Base-by-base conservation (phyloP, 2,329 filamentous ascomycete genomes). In the Lachnellula occidentalis region DNA sequence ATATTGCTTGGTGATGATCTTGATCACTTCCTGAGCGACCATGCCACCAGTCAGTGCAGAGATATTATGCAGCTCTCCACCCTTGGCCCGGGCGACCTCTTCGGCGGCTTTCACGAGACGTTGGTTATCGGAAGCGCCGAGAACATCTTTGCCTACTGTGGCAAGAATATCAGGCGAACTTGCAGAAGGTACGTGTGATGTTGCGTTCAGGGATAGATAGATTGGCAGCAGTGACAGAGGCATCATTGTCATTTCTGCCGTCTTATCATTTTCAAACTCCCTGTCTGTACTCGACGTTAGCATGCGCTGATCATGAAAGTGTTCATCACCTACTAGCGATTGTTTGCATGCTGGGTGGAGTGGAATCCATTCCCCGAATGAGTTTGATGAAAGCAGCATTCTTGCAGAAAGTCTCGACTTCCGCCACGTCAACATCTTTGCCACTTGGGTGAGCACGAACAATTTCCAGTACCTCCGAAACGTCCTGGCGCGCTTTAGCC, bases 1-100 rank as follows among this genome's bases (percentile, higher is more conserved):
- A 71, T 88, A 88, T 73, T 88, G 85, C 66, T 83, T 83, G 12
- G 85, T 88, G 64, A 88, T 81, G 55, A 92, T 82, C 70, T 99
- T 99, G 74, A 99, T 95, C 59, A 92, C 83, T 74, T 99, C 94
- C 72, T 99, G 95, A n/a, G 92, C 90, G 47, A 95, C 87, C 76
- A 99, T 87, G 3, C 94, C 95, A 31, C 94, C 95, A 1, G 86
- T 87, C 53, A 96, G 74, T 24, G 92, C 86, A 34, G 92, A 88
- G 53, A 95, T 88, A 69, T 96, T 97, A 74, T 99, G 94, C 56
- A 99, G 75, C 70, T 99, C 95, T 51, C 85, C 88, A 27, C 90
- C 89, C 47, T 83, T 85, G 36, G 90, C 88, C 56, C 95, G 83
- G 34, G 86, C 82, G 43, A 90, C 77, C 70, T 92, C 88, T 56